Evolutionary conservation across 169 alveolate genomes (phyloP).

Genomic region (Perkinsus chesapeaki): DNA sequence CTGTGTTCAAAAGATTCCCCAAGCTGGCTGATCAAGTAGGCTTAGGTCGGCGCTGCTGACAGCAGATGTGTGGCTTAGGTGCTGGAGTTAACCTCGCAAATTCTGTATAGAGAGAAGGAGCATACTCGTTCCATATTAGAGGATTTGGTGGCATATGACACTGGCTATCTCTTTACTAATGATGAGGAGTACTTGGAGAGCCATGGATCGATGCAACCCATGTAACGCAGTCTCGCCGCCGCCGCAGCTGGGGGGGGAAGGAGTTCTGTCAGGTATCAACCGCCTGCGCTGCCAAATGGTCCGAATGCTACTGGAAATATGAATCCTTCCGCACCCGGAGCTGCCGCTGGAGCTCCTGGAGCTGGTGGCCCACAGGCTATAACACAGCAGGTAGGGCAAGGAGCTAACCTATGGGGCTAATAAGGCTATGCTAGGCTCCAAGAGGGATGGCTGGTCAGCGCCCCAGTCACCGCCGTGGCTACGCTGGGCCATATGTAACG

Average conservation of each 20-base stretch:
- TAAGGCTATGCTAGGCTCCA: too few species aligned
- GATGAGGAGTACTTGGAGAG: conserved; percentile 78
- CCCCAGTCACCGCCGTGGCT: not conserved
- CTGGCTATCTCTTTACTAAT: conserved; percentile 86
- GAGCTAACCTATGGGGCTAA: too few species aligned
- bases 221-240: not conserved
- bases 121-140: conserved; percentile 71
- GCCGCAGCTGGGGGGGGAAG: not conserved
- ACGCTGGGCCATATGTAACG: conserved; percentile 56
- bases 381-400: not conserved
- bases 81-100: conserved; percentile 33
- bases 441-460: not conserved
- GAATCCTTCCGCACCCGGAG: conserved; percentile 28
- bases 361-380: not conserved
- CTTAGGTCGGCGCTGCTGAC: conserved; percentile 15
- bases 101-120: conserved; percentile 76
- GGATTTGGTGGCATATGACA: conserved; percentile 76
- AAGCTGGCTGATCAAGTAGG: conserved; percentile 75
- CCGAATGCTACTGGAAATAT: conserved; percentile 38
- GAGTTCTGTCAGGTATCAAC: not conserved
- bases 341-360: not conserved
- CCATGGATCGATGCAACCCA: conserved; percentile 47
- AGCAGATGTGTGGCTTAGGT: conserved; percentile 44
- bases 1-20: conserved; percentile 86
- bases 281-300: conserved; percentile 11